Conservation (phyloP, 768 basidiomycete genomes). For the Rhodotorula diobovata region DNA sequence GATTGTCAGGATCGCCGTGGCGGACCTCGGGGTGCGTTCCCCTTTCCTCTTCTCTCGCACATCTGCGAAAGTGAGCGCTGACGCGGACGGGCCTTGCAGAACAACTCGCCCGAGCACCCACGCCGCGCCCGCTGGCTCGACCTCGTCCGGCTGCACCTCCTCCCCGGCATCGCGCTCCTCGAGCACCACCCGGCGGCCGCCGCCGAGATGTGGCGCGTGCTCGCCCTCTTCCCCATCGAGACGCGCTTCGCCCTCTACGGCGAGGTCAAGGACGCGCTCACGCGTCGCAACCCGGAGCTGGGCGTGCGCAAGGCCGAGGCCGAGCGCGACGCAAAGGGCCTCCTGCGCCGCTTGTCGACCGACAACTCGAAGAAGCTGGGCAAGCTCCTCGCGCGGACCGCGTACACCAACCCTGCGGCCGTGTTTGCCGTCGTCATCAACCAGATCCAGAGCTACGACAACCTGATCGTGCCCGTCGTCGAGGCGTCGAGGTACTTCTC, state of each 20-base stretch:
- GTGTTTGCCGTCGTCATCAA: conserved; percentile 83
- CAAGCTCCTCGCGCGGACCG: conserved; percentile 82
- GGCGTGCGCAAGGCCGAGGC: conserved; percentile 74
- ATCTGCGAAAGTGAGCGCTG: not conserved
- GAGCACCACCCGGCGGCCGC: conserved; percentile 81
- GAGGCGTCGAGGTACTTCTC: conserved; percentile 83
- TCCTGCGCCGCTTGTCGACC: conserved; percentile 62
- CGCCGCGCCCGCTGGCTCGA: conserved; percentile 60
- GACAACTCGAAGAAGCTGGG: conserved; percentile 73
- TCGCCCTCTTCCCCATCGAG: conserved; percentile 70
- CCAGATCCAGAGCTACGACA: conserved; percentile 95
- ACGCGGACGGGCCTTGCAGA: conserved; percentile 2
- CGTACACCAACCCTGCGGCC: conserved; percentile 88
- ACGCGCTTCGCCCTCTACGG: conserved; percentile 88
- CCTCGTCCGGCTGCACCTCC: conserved; percentile 69
- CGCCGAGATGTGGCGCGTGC: conserved; percentile 86
- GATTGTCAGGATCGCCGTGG: conserved; percentile 13
- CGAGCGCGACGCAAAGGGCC: conserved; percentile 79
- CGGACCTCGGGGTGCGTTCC: conserved; percentile 21
- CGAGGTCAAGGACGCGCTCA: conserved; percentile 77
- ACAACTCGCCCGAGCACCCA: conserved; percentile 8
- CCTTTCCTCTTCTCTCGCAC: too few relatives aligned
- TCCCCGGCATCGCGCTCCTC: conserved; percentile 81
- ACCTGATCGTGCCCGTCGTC: conserved; percentile 81
- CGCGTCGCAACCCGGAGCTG: conserved; percentile 72